Evolutionary conservation across 805 yeast genomes (phyloP).

Genomic region (Schwanniomyces pseudopolymorphus): DNA sequence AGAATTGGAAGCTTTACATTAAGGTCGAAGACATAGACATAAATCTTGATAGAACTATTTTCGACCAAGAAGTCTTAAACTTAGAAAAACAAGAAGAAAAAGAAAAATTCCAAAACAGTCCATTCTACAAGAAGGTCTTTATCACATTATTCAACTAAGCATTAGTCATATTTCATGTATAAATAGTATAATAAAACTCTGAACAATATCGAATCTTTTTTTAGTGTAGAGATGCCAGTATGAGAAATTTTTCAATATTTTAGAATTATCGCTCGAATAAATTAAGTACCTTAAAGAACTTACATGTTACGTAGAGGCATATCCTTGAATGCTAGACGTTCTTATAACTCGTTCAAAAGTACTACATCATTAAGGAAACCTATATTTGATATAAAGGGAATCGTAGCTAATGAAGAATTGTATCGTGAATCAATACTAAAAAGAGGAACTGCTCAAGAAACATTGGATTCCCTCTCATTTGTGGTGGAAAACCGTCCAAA

Average conservation of each 20-base stretch:
- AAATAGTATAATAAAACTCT: not conserved
- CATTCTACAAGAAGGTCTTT: conserved; percentile 11
- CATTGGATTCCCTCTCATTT: conserved; percentile 20
- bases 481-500: conserved; percentile 22
- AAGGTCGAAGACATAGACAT: conserved; percentile 30
- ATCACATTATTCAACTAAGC: conserved; percentile 2
- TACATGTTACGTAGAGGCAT: not conserved
- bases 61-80: conserved; percentile 34
- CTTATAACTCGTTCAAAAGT: conserved; percentile 6
- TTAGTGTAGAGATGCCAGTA: too few species aligned
- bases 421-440: conserved; percentile 29
- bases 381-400: conserved; percentile 18
- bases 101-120: conserved; percentile 15
- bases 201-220: not conserved
- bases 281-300: not conserved
- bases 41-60: conserved; percentile 27
- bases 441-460: conserved; percentile 19
- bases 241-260: not conserved
- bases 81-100: conserved; percentile 27
- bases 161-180: not conserved
- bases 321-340: not conserved
- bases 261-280: too few species aligned
- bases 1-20: conserved; percentile 29
- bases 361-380: conserved; percentile 6
- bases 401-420: conserved; percentile 15